Base-by-base conservation (phyloP, 768 basidiomycete genomes). In the Mrakia frigida region DNA sequence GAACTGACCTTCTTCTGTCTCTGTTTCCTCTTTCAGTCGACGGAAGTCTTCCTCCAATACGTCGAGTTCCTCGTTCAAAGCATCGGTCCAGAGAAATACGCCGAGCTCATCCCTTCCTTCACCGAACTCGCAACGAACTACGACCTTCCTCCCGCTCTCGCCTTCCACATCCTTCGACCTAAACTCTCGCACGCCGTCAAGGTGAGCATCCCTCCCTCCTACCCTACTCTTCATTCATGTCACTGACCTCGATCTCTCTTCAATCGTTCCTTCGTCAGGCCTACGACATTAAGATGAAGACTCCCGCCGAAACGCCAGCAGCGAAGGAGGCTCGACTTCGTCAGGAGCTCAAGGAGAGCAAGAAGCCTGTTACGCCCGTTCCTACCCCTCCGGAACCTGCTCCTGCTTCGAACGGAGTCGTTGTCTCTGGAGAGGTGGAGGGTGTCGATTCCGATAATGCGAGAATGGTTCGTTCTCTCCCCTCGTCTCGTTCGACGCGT, bases 151-250 rank as follows among this genome's bases (percentile, higher is more conserved):
- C 89, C 91, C 52, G 88, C 92, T 18, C 90, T 97, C 74, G 93
- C 94, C 73, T 97, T 98, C 92, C 93, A 95, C 81, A 90, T 98
- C 75, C 87, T 93, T 53, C 89, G 97, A 23, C 94, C 96, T 2
- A 80, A 81, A 67, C 70, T 81, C 2, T 31, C 79, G 0, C 52
- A 61, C 5, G 75, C 76, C 18, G 78, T 82, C n/a, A 79, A 80
- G 75, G 77, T 78, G n/a, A 3, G 74, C 53, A 21, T 21, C 14
- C 46, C 21, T 50, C 14, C 6, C 18, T 50, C 46, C 18, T 50
- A 46, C 43, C 6, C 13, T 21, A 2, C 46, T 14, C 21, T 18
- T 33, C 53, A 39, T 46, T 31, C 14, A 25, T 41, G 9, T 46
- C 21, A 18, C 23, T 35, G 16, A 18, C 33, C 7, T 59, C 7